Base-by-base conservation (phyloP, 108 stramenopile genomes). In the Asterionellopsis glacialis region DNA sequence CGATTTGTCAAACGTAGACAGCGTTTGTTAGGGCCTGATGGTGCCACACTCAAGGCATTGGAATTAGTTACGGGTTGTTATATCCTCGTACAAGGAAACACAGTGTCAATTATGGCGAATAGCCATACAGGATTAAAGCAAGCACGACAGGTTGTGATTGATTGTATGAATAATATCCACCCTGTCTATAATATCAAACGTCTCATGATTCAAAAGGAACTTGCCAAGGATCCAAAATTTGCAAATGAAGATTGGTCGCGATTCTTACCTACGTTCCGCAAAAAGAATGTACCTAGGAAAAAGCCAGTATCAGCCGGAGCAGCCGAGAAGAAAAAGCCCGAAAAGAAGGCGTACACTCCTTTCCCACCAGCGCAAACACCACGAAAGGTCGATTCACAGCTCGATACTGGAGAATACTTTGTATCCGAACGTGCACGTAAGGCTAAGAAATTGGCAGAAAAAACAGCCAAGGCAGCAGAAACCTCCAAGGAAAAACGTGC, bases 181-280 rank as follows among this genome's bases (percentile, higher is more conserved):
- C 99, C 99, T 25, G 88, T 99, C 51, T 99, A 99, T 78, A 93
- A 99, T 72, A 95, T 99, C 66, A 99, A 99, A 81, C 83, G 95
- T 45, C 87, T 99, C 49, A 99, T 99, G 99, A 99, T 99, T 61
- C 92, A 95, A 75, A 81, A 91, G 45, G 99, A 99, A 73, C 80
- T 99, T 13, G 95, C 90, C 22, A 91, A 96, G 59, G 98, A 99
- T 74, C 95, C 95, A 38, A 85, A 83, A 55, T 73, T 99, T 9
- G 67, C 75, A 51, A 72, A 93, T 47, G 97, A 98, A 69, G 90
- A 96, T 74, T 99, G 98, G 98, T 81, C 80, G 9, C 80, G 99
- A n/a, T 99, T 99, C 63, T 67, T 99, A 27, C 99, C 99, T 0
- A 84, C 79, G 23, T 99, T 99, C 70, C 87, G 88, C 51, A 98